Base-by-base conservation (phyloP, 2,329 filamentous ascomycete species). In the Aureobasidium sp. region DNA sequence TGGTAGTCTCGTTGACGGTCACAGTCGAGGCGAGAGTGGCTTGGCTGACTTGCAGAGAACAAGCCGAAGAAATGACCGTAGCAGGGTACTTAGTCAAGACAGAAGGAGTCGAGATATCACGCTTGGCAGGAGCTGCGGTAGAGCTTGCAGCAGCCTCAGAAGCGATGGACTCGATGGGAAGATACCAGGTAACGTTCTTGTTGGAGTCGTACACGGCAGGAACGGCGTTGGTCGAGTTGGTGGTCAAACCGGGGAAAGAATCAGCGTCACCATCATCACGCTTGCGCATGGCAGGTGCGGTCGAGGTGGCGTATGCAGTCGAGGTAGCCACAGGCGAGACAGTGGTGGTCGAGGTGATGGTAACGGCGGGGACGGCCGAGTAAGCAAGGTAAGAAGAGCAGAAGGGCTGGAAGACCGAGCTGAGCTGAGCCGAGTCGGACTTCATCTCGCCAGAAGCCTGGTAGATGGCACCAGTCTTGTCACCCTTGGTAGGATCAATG, bases 361-460 rank as follows among this genome's bases (percentile, higher is more conserved):
- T 49, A 1, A 29, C 12, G 24, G 15, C 9, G 8, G 33, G 24
- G 17, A 22, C 5, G 11, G 45, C 6, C 31, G 31, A 27, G 60
- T 63, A 61, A 15, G 62, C 56, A 14, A 66, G 57, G 19, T 53
- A 40, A 7, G 48, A 22, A 8, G 63, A 63, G 62, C 66, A 67
- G 62, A 61, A 67, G 15, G 66, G 63, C 56, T 64, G 58, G 24
- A 67, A 53, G 12, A 52, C 45, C 19, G 53, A 50, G 24, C 37
- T 53, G 27, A 66, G 37, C 19, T 62, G 61, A 15, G 59, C 58
- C 5, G 56, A 49, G 11, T 58, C 29, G 12, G 27, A 45, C 31
- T 58, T 58, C 54, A 66, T 62, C 29, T 63, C 64, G 24, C 37
- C 47, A n/a, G 33, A 33, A 22, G 65, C 65, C 49, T 67, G 65